Base-by-base conservation (phyloP, 2,329 filamentous ascomycete species). In the Graphium sp. region DNA sequence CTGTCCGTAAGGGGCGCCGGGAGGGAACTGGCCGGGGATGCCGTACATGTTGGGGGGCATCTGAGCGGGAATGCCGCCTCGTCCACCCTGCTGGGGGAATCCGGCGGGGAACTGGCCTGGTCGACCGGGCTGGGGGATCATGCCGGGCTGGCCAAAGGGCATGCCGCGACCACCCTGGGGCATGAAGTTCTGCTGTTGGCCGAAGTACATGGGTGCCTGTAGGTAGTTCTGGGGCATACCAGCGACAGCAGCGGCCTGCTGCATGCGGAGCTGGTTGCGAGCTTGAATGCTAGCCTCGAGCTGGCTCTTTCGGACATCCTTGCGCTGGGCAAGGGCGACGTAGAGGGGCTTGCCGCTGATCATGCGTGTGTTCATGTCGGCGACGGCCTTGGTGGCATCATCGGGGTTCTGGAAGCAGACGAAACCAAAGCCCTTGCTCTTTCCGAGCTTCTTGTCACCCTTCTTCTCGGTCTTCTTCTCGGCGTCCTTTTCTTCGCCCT, bases 311-410 rank as follows among this genome's bases (percentile, higher is more conserved):
- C 89, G 85, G 47, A 98, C 87, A 59, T 98, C 89, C 74, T 98
- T 98, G 61, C 89, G 87, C 69, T 98, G 89, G 39, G 89, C 89
- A 40, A 98, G 73, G 44, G 89, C 89, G 46, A 98, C 89, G 51
- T 98, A 98, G 35, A 98, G 69, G 33, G 89, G 89, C 74, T 98
- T 98, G 62, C 71, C 72, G 55, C 85, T 79, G 42, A 95, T 68
- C 89, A 98, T 98, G 57, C 89, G 84, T 68, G 95, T 87, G 68
- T 98, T 98, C 83, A 95, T 94, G 59, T 98, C 89, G 35, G 85
- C 84, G 39, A 98, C 87, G 39, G 89, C 89, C 74, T 95, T 95
- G 61, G 87, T 94, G 40, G 89, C 89, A 55, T 98, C 89, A 47
- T 98, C 89, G 35, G 89, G 85, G 68, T 92, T 95, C 71, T 81